phyloP scores from a whole-genome alignment of 345 rosid genomes.

The Geranium brycei region DNA sequence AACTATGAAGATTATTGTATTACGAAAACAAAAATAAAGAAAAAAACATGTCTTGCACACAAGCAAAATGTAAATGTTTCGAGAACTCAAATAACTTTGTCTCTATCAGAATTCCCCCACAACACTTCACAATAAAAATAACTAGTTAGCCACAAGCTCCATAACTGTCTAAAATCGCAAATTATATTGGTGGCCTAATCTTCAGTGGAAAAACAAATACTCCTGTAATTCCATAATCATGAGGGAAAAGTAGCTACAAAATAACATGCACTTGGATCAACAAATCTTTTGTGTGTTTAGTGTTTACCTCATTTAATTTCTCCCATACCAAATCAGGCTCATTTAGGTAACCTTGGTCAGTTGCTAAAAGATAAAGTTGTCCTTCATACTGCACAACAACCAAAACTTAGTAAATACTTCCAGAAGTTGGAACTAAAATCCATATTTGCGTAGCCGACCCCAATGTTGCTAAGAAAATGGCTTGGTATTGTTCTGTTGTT shows the following conservation, averaged over 20 bases:
- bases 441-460: neutral
- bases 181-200: neutral
- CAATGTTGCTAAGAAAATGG: neutral
- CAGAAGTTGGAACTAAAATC: neutral
- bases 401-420: neutral
- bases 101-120: too few relatives aligned
- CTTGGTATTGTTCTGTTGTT: too few relatives aligned
- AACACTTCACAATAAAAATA: too few relatives aligned
- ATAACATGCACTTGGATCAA: neutral
- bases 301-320: slow-evolving; percentile 78
- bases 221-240: neutral
- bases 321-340: slow-evolving; percentile 98
- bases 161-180: neutral
- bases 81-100: neutral
- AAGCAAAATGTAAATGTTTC: neutral
- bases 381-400: slow-evolving; percentile 64
- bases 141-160: neutral
- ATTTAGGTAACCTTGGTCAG: slow-evolving; percentile 92
- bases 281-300: slow-evolving; percentile 14
- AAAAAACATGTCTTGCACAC: neutral
- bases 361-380: slow-evolving; percentile 90
- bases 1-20: neutral
- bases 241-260: neutral
- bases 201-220: neutral
- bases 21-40: neutral